phyloP scores from a whole-genome alignment of 176 grass and related monocot species.

The Eleusine coracana region DNA sequence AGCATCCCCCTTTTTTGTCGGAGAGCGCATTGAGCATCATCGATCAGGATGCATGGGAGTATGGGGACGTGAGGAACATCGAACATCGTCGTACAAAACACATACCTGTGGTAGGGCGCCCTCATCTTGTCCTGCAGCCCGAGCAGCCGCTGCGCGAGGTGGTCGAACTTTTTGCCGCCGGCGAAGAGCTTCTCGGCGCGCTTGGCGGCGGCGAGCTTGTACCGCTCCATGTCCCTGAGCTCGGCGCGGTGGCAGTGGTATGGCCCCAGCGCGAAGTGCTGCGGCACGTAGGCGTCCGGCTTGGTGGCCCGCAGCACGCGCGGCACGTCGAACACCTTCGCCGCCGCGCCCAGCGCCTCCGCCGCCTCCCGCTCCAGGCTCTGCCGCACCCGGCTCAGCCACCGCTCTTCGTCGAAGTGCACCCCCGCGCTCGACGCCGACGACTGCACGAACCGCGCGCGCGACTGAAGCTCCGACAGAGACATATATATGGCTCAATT shows the following conservation, averaged over 20 bases:
- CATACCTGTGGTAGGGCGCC: slow-evolving; percentile 68
- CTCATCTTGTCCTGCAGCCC: slow-evolving; percentile 48
- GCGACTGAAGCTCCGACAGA: slow-evolving; percentile 41
- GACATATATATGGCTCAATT: not conserved
- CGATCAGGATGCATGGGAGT: not conserved
- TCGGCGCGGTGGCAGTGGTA: slow-evolving; percentile 80
- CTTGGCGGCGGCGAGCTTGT: slow-evolving; percentile 80
- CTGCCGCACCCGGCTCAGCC: slow-evolving; percentile 64
- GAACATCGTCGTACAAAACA: too few species aligned
- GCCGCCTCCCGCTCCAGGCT: slow-evolving; percentile 51
- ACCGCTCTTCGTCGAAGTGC: slow-evolving; percentile 59
- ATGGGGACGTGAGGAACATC: not conserved
- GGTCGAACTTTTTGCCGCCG: slow-evolving; percentile 42
- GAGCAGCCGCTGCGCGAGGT: slow-evolving; percentile 59
- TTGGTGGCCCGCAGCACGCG: slow-evolving; percentile 39
- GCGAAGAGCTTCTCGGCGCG: slow-evolving; percentile 78
- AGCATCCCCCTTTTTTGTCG: too few species aligned
- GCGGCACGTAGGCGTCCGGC: slow-evolving; percentile 69
- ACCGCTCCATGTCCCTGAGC: slow-evolving; percentile 85
- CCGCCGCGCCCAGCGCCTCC: slow-evolving; percentile 52
- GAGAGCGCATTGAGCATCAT: too few species aligned
- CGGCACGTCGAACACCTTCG: slow-evolving; percentile 71
- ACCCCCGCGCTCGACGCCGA: slow-evolving; percentile 29
- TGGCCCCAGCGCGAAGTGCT: slow-evolving; percentile 70
- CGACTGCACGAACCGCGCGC: slow-evolving; percentile 37